phyloP scores from a whole-genome alignment of 2,329 filamentous ascomycete genomes.

The Xylariales sp. region DNA sequence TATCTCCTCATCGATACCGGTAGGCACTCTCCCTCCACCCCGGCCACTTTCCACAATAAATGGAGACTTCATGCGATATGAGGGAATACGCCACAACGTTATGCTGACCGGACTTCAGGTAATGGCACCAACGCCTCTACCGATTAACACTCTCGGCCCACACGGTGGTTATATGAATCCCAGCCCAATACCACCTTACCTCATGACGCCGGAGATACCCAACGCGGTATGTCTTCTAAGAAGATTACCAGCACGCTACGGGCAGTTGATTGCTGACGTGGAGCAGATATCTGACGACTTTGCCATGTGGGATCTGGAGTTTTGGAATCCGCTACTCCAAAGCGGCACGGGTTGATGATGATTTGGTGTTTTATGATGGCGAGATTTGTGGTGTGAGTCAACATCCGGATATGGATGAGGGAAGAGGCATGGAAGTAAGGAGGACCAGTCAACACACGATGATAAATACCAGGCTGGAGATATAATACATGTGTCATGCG shows the following conservation, averaged over 20 bases:
- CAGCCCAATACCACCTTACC: conserved; percentile 17
- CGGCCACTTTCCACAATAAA: not conserved
- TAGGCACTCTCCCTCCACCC: conserved; percentile 11
- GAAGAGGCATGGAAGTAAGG: no score
- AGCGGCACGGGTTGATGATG: conserved; percentile 1
- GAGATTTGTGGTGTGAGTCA: no score
- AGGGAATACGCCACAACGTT: no score
- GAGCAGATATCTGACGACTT: conserved; percentile 20
- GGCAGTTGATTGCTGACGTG: not conserved
- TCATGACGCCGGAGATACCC: conserved; percentile 17
- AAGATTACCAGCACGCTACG: no score
- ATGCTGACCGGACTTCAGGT: not conserved
- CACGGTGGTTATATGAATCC: conserved; percentile 14
- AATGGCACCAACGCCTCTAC: conserved; percentile 6
- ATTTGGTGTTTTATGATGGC: no score
- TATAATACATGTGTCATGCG: no score
- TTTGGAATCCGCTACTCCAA: conserved; percentile 22
- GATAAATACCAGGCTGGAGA: no score
- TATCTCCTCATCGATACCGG: conserved; percentile 23
- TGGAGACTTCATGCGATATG: no score
- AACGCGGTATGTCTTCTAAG: conserved; percentile 18
- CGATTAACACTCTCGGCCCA: conserved; percentile 15
- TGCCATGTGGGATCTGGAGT: conserved; percentile 24
- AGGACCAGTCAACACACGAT: no score
- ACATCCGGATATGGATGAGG: no score